Conservation (phyloP, 2,329 filamentous ascomycete genomes). For the Lecanicillium sp. region DNA sequence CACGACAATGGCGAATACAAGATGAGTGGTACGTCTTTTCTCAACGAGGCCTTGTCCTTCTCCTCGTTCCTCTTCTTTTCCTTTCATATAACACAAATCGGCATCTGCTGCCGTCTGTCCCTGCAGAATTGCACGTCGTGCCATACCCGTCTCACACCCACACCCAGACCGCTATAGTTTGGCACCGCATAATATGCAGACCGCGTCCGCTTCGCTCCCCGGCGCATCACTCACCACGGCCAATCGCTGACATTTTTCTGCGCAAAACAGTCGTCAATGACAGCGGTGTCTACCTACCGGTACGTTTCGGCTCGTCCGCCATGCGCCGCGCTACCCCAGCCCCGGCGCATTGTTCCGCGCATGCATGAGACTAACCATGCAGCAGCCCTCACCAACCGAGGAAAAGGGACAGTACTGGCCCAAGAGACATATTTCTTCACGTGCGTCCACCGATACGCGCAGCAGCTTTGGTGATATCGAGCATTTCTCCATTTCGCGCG, state of each 20-base stretch:
- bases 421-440: constrained; percentile 44
- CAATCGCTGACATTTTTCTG: constrained; percentile 21
- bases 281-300: constrained; percentile 88
- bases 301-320: constrained; percentile 39
- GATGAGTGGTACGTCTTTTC: constrained; percentile 62
- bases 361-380: constrained; percentile 11
- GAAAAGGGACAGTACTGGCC: constrained; percentile 71
- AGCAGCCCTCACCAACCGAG: constrained; percentile 79
- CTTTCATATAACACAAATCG: too few relatives aligned
- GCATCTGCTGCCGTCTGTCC: too few relatives aligned
- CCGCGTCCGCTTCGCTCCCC: too few relatives aligned
- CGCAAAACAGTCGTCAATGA: constrained; percentile 75
- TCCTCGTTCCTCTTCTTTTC: too few relatives aligned
- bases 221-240: constrained; percentile 25
- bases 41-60: background rate
- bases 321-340: background rate
- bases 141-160: too few relatives aligned
- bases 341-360: background rate
- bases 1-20: constrained; percentile 68
- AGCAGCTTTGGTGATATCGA: constrained; percentile 76
- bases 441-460: constrained; percentile 48
- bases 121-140: too few relatives aligned
- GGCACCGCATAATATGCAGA: too few relatives aligned
- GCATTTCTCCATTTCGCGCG: constrained; percentile 88
- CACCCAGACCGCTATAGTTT: too few relatives aligned